Base-by-base conservation (phyloP, 371 early-diverging fungal genomes). In the Mortierella polycephala region DNA sequence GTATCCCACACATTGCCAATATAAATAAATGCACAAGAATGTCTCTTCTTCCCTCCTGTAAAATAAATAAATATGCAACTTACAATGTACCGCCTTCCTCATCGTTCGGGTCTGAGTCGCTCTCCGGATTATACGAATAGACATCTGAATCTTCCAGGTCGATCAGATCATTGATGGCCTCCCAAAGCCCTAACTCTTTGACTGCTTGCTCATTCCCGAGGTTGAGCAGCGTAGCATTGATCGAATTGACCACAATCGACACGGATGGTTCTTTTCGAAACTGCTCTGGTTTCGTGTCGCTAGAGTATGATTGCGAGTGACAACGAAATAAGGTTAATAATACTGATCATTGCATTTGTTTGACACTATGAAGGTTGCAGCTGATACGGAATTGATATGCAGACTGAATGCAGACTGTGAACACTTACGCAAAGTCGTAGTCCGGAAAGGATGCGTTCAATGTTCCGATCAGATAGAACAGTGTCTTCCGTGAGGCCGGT, bases 371-470 rank as follows among this genome's bases (percentile, higher is more conserved):
- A 39, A 23, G n/a, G 47, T 37, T 37, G 5, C 5, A 46, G 67
- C 67, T 7, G 49, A 13, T 69, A n/a, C 40, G 12, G 30, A 30
- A 30, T 30, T 30, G 30, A 30, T 30, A 30, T 4, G 30, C 30
- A 30, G 30, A 30, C 30, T 30, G 30, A 2, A 30, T 4, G 30
- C 30, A 30, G 30, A 30, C 30, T 30, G 30, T 30, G 4, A 4
- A 30, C 41, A 63, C 83, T 23, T 74, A 89, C 91, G 88, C 88
- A 83, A 97, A 98, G 77, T 97, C 98, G 71, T 96, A 93, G 69
- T 98, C 97, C 5, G 98, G 97, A 69, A 93, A 98, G 3, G 95
- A 92, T 7, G 96, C 93, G 70, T 98, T 98, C 49, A 98, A 84
- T 0, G 96, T 97, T 10, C 95, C 94, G 45, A 98, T 87, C 12